These are phyloP conservation scores for Elongisporangium undulatum DNA, from an alignment of 352 stramenopile species.

Conservation along the genomic window DNA sequence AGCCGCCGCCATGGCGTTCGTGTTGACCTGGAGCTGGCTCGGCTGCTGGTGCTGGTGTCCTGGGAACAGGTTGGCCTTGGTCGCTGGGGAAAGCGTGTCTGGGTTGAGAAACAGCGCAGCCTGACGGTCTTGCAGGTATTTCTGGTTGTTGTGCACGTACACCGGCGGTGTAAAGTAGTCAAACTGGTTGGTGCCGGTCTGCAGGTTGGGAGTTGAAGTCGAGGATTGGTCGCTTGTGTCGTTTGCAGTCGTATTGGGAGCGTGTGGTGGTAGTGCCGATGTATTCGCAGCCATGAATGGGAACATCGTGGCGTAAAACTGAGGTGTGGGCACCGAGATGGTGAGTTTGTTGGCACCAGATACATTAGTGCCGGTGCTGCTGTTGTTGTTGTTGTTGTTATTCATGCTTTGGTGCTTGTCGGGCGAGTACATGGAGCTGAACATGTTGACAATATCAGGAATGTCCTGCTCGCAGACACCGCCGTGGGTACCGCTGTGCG, in stretches of 20 bases:
- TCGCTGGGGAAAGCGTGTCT: slow-evolving; percentile 31
- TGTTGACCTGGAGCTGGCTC: slow-evolving; percentile 15
- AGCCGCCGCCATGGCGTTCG: slow-evolving; percentile 31
- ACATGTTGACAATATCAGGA: slow-evolving; percentile 59
- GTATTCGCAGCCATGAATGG: slow-evolving; percentile 1
- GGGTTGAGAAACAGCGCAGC: slow-evolving; percentile 36
- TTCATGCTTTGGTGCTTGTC: slow-evolving; percentile 5
- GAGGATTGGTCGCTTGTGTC: slow-evolving; percentile 2
- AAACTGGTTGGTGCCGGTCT: slow-evolving; percentile 14
- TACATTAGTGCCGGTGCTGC: slow-evolving; percentile 10
- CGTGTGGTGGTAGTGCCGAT: slow-evolving; percentile 6
- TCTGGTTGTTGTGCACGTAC: slow-evolving; percentile 21
- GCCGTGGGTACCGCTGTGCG: slow-evolving; percentile 4
- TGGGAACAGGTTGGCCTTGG: slow-evolving; percentile 24
- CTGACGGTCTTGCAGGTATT: slow-evolving; percentile 27
- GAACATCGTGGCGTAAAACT: slow-evolving; percentile 25
- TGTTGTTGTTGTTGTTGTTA: slow-evolving; percentile 13
- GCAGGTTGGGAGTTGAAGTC: neutral
- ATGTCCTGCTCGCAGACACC: slow-evolving; percentile 37
- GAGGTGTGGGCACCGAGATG: slow-evolving; percentile 31
- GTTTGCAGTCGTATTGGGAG: neutral
- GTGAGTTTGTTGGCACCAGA: slow-evolving; percentile 8
- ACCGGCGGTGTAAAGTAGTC: slow-evolving; percentile 66
- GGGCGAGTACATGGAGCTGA: slow-evolving; percentile 63
- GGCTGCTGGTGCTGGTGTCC: slow-evolving; percentile 13